Base-by-base conservation (phyloP, 345 rosid genomes). In the Clausena lansium region DNA sequence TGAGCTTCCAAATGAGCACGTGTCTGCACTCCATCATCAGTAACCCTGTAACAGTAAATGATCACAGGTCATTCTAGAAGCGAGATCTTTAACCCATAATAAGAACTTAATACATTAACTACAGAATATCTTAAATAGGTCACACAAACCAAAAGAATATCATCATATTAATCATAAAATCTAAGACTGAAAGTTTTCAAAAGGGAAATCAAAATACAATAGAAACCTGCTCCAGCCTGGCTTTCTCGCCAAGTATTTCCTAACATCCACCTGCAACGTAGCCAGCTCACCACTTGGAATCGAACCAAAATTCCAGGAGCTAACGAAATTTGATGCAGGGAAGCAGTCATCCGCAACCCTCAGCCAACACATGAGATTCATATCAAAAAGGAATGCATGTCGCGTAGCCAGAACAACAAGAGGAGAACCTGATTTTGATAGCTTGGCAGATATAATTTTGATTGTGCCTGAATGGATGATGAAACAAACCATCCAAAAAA, bases 311-410 rank as follows among this genome's bases (percentile, higher is more conserved):
- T 87, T 94, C 98, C 94, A 91, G 73, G 99, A 94, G 87, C 92
- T 93, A 33, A 95, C 84, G 81, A 94, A 97, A 87, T 90, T 97
- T 61, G 99, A 97, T 65, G 98, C 97, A 45, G 99, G 98, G 85
- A 97, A 97, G 85, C 98, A 97, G 81, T 97, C 99, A 81, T 97
- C 99, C 35, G 93, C 98, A 67, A 93, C 97, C 85, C 99, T 90
- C 83, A 97, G 85, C 99, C 99, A 94, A 79, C 98, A 97, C 95
- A 82, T 91, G 41, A 96, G 94, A 89, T 86, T 87, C 84, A 71
- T 89, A 82, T 96, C 98, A 50, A 92, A 96, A 80, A 96, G 91
- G 85, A 90, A 97, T 9, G 98, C 98, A 80, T 97, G 98, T 24
- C 98, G 94, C 15, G 97, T 92, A 76, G 95, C 99, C 79, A 97